These are phyloP conservation scores for Cercospora sp. DNA, from an alignment of 2,329 filamentous ascomycete species.

Conservation along the genomic window DNA sequence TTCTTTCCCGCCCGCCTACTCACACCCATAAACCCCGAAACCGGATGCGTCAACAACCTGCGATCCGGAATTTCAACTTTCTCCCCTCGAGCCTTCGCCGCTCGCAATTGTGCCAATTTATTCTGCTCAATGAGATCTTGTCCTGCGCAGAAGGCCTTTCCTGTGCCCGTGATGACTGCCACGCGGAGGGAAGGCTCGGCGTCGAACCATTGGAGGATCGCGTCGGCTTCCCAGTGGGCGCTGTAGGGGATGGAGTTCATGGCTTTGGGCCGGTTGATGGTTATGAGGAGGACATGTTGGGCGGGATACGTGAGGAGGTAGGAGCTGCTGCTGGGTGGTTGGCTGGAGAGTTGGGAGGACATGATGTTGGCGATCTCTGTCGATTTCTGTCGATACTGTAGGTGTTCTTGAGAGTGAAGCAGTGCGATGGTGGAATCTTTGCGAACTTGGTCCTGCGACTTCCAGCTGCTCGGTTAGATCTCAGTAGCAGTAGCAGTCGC, in stretches of 20 bases:
- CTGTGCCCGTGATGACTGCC: conserved; percentile 53
- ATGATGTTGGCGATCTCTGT: conserved; percentile 13
- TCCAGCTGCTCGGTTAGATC: neutral
- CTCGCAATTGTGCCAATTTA: conserved; percentile 29
- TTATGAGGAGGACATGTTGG: conserved; percentile 53
- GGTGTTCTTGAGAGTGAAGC: neutral
- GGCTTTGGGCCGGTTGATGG: conserved; percentile 52
- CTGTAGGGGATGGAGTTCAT: conserved; percentile 51
- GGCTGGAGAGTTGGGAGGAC: conserved; percentile 23
- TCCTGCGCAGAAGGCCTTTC: conserved; percentile 57
- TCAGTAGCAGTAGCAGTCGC: neutral
- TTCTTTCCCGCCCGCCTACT: conserved; percentile 60
- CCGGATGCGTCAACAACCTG: conserved; percentile 29
- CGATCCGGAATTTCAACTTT: conserved; percentile 29
- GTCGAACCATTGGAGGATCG: conserved; percentile 57
- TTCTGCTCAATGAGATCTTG: conserved; percentile 56
- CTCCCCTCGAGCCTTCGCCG: conserved; percentile 26
- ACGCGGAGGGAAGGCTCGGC: conserved; percentile 35
- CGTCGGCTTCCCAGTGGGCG: conserved; percentile 53
- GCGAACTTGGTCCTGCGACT: neutral
- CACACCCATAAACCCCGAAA: conserved; percentile 56
- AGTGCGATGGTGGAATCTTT: neutral
- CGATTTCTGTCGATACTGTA: neutral
- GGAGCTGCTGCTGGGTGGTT: conserved; percentile 29
- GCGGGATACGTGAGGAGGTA: conserved; percentile 48